phyloP scores from a whole-genome alignment of 495 filamentous ascomycete species.

The Sphaerosporella brunnea region DNA sequence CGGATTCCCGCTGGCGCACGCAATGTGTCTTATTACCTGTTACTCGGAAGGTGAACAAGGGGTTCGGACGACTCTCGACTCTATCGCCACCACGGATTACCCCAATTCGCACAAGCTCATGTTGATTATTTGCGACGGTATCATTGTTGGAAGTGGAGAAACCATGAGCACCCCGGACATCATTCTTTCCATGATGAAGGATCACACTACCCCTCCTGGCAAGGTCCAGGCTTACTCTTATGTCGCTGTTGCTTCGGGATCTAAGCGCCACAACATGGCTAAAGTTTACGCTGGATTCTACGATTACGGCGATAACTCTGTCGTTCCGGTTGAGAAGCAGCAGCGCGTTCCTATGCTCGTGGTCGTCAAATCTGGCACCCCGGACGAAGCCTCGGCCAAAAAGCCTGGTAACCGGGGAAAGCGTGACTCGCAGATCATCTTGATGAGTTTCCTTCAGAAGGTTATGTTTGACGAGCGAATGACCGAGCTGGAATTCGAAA shows the following conservation, averaged over 20 bases:
- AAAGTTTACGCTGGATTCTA: slow-evolving; percentile 98
- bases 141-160: slow-evolving; percentile 95
- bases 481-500: slow-evolving; percentile 99
- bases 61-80: slow-evolving; percentile 84
- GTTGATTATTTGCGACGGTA: slow-evolving; percentile 87
- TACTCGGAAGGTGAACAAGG: slow-evolving; percentile 94
- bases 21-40: slow-evolving; percentile 86
- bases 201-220: slow-evolving; percentile 57
- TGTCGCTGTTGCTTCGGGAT: slow-evolving; percentile 86
- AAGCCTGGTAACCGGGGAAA: slow-evolving; percentile 97
- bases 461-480: slow-evolving; percentile 99
- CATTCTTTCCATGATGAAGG: slow-evolving; percentile 81
- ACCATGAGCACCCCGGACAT: slow-evolving; percentile 76
- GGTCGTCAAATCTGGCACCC: slow-evolving; percentile 88
- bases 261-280: slow-evolving; percentile 98
- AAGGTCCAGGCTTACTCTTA: slow-evolving; percentile 85
- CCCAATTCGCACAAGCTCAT: slow-evolving; percentile 97
- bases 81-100: slow-evolving; percentile 93
- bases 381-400: slow-evolving; percentile 55
- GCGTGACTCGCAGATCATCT: slow-evolving; percentile 93
- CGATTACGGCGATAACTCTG: slow-evolving; percentile 70
- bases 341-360: slow-evolving; percentile 99
- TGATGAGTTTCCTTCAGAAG: slow-evolving; percentile 99
- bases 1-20: slow-evolving; percentile 83
- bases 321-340: slow-evolving; percentile 70